Evolutionary conservation across 768 basidiomycete genomes (phyloP), one percentile per base, ranked within the genome.

Genomic region (Kwoniella heveanensis): DNA sequence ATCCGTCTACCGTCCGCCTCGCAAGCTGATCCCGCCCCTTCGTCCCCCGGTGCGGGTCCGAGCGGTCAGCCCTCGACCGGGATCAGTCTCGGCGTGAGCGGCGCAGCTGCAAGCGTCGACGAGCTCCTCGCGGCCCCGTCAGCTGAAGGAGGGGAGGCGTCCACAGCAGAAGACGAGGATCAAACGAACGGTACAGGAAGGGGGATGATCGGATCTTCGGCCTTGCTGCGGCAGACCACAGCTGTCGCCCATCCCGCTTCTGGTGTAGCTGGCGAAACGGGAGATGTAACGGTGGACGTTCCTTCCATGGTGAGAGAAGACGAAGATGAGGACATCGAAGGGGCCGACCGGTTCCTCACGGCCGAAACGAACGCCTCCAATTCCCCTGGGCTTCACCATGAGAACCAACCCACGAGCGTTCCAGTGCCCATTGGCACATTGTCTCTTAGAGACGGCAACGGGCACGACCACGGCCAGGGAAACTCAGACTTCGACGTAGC

Each of bases 401-500:
- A 26, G 46, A 22, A 47, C 46, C 46, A 47, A 19, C 46, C 19
- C 7, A 5, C 19, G 17, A 24, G 22, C 22, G 48, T 29, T 17
- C 13, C 56, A 2, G n/a, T 46, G 19, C 5, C 44, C 2, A 57
- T 57, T 17, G 56, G 39, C 3, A 6, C 12, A 30, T 47, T 37
- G 22, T n/a, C 25, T 3, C 39, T 44, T 17, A 9, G 39, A 19
- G 39, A 44, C 39, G 39, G 4, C 17, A 19, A 17, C 19, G 39
- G 8, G 10, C 6, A 44, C 15, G 39, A 3, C 19, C 10, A 44
- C 19, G 39, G 39, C 15, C 39, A 44, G 15, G 17, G 8, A 44
- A 26, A 29, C 17, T 54, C 52, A 52, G 65, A 48, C 56, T 59
- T 63, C 55, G 60, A 67, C 1, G 66, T 71, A 19, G 75, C 76